phyloP scores from a whole-genome alignment of 192 early-diverging fungal genomes.

The Backusella tuberculispora region DNA sequence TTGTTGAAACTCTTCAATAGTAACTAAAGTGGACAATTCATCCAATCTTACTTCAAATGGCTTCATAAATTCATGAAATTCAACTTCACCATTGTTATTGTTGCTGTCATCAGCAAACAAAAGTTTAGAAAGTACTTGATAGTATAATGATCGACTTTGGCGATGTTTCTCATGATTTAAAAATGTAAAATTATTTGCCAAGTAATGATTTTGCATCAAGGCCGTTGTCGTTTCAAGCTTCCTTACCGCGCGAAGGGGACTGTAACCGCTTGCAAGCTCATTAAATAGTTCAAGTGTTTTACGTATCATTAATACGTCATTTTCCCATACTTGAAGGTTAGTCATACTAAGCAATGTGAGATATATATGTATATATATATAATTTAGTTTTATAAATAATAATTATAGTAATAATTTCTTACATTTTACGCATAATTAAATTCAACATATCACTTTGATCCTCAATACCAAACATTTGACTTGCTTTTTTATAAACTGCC shows the following conservation, averaged over 20 bases:
- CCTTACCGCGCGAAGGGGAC: slow-evolving; percentile 71
- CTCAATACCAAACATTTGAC: slow-evolving; percentile 65
- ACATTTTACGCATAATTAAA: slow-evolving; percentile 69
- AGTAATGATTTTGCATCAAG: slow-evolving; percentile 70
- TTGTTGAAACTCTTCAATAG: slow-evolving; percentile 58
- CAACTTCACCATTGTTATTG: slow-evolving; percentile 48
- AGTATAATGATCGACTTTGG: slow-evolving; percentile 70
- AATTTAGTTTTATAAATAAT: not conserved
- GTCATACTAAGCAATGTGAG: slow-evolving; percentile 43
- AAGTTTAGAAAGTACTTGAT: slow-evolving; percentile 75
- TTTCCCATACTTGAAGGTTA: slow-evolving; percentile 65
- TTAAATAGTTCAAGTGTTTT: slow-evolving; percentile 73
- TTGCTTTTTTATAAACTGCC: slow-evolving; percentile 67
- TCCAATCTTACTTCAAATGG: slow-evolving; percentile 66
- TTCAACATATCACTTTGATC: slow-evolving; percentile 63
- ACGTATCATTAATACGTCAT: slow-evolving; percentile 57
- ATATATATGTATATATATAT: slow-evolving; percentile 13
- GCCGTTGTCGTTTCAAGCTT: slow-evolving; percentile 70
- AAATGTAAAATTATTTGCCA: slow-evolving; percentile 69
- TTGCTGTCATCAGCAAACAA: slow-evolving; percentile 74
- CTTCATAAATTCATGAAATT: slow-evolving; percentile 72
- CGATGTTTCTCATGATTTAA: slow-evolving; percentile 62
- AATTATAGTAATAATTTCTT: slow-evolving; percentile 25
- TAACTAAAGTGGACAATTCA: slow-evolving; percentile 54
- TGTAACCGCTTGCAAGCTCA: slow-evolving; percentile 75